These are phyloP conservation scores for Osmanthus fragrans DNA, from an alignment of 257 asterid genomes.

Conservation along the genomic window DNA sequence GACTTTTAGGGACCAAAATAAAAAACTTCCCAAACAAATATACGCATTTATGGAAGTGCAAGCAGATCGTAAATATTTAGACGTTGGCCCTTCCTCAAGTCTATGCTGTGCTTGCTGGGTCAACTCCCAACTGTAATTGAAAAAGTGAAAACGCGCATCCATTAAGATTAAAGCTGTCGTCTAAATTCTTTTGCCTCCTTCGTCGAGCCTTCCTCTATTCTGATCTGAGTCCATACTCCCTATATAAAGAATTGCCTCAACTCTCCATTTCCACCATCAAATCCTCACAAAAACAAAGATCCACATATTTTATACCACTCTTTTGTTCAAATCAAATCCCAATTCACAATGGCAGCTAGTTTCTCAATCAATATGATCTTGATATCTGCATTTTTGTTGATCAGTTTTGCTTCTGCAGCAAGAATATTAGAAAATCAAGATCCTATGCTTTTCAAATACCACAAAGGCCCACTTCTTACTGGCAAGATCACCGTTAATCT, in stretches of 20 bases:
- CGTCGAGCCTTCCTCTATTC: neutral
- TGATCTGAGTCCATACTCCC: neutral
- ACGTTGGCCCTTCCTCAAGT: neutral
- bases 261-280: neutral
- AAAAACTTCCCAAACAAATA: too few species aligned
- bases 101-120: slow-evolving; percentile 1
- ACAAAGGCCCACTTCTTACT: slow-evolving; percentile 45
- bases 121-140: neutral
- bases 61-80: too few species aligned
- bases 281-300: neutral
- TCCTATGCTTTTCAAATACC: slow-evolving; percentile 35
- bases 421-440: slow-evolving; percentile 23
- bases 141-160: neutral
- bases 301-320: neutral
- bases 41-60: too few species aligned
- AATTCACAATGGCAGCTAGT: neutral
- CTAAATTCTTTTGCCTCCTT: neutral
- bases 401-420: neutral
- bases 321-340: neutral
- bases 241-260: neutral
- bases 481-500: slow-evolving; percentile 45
- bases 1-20: too few species aligned
- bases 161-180: neutral
- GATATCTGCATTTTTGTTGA: neutral
- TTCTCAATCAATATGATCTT: neutral